Conservation (phyloP, 2,329 filamentous ascomycete species). For the Calonectria hongkongensis region DNA sequence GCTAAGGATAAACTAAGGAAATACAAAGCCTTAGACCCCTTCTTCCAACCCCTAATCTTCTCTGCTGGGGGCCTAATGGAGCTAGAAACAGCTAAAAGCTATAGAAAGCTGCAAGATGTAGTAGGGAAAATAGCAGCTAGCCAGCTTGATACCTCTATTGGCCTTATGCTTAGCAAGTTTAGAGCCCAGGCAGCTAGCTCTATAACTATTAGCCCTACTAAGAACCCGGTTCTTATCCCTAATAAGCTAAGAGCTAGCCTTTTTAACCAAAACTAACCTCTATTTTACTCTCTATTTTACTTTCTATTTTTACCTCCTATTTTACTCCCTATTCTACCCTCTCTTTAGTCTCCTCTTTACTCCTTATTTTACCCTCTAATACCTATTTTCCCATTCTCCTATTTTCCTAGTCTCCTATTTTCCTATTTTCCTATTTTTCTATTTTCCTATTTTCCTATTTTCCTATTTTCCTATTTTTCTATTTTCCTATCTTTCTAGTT, state of each 20-base stretch:
- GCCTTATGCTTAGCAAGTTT: background rate
- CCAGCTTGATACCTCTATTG: background rate
- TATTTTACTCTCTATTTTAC: too few species aligned
- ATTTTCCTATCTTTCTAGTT: too few species aligned
- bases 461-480: too few species aligned
- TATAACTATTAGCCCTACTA: background rate
- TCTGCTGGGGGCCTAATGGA: background rate
- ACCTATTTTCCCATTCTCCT: too few species aligned
- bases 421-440: too few species aligned
- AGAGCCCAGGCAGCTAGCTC: background rate
- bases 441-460: too few species aligned
- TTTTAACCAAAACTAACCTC: background rate
- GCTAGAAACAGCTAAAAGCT: background rate
- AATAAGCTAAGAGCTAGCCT: background rate
- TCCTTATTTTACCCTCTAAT: too few species aligned
- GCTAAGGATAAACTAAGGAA: background rate
- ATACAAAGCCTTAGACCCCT: background rate
- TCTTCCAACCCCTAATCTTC: background rate
- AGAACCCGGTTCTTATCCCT: background rate
- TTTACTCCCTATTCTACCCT: too few species aligned
- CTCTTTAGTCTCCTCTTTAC: too few species aligned
- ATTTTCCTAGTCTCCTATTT: too few species aligned
- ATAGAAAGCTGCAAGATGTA: background rate
- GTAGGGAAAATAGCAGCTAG: background rate
- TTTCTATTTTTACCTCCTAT: too few species aligned